A percentile compares a stretch with the other conserved stretches of the same genome.
Conservation (phyloP, 495 filamentous ascomycete genomes). For the Podospora bellae-mahoneyi region DNA sequence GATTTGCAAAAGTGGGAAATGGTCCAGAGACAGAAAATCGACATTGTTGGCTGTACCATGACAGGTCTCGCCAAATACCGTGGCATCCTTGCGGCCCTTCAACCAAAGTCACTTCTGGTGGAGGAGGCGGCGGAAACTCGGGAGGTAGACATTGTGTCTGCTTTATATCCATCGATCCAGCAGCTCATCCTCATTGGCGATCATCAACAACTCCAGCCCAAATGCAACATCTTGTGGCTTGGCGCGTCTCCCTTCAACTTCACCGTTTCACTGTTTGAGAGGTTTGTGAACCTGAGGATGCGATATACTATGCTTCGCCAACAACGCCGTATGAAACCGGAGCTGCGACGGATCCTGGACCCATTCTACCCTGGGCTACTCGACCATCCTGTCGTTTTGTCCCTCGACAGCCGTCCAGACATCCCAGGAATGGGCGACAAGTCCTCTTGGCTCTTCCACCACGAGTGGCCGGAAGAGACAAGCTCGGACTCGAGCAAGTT, state of each 20-base stretch:
- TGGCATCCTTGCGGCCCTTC: slow-evolving; percentile 63
- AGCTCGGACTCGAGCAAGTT: slow-evolving; percentile 66
- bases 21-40: slow-evolving; percentile 27
- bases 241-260: slow-evolving; percentile 67
- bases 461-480: slow-evolving; percentile 61
- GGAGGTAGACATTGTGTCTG: slow-evolving; percentile 54
- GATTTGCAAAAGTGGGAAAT: slow-evolving; percentile 33
- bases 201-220: slow-evolving; percentile 52
- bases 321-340: slow-evolving; percentile 72
- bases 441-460: slow-evolving; percentile 69
- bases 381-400: slow-evolving; percentile 68
- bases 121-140: slow-evolving; percentile 58
- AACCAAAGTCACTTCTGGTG: slow-evolving; percentile 58
- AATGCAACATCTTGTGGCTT: slow-evolving; percentile 54
- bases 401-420: slow-evolving; percentile 44
- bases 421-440: slow-evolving; percentile 76
- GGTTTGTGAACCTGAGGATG: slow-evolving; percentile 67
- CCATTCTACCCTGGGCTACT: slow-evolving; percentile 62
- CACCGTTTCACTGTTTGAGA: slow-evolving; percentile 51
- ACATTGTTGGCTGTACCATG: slow-evolving; percentile 52
- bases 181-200: slow-evolving; percentile 57
- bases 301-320: slow-evolving; percentile 58
- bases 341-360: slow-evolving; percentile 59
- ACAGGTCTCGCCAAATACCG: slow-evolving; percentile 88
- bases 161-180: slow-evolving; percentile 51